Percentiles rank a stretch among this genome's conserved stretches.
phyloP scores from a whole-genome alignment of 2,329 filamentous ascomycete genomes.

The Calonectria fujianensis region DNA sequence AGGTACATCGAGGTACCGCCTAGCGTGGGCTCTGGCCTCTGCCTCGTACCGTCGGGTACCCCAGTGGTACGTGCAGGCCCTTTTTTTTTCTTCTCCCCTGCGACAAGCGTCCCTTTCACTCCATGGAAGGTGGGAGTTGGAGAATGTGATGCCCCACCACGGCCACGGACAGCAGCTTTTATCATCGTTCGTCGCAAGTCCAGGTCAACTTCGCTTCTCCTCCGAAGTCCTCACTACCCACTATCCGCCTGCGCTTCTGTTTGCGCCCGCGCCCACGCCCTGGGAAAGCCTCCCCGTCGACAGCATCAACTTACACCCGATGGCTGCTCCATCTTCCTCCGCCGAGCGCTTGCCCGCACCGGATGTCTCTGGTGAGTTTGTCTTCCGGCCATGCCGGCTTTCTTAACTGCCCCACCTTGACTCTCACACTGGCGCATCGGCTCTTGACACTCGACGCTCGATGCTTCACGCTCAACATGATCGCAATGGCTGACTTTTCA shows the following conservation, averaged over 20 bases:
- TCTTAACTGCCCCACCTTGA: conserved; percentile 53
- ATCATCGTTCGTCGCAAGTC: conserved; percentile 55
- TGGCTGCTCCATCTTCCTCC: conserved; percentile 48
- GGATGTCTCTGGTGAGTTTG: conserved; percentile 53
- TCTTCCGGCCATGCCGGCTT: conserved; percentile 52
- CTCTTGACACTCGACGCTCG: conserved; percentile 34
- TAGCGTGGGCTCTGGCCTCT: conserved; percentile 31
- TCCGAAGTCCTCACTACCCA: conserved; percentile 45
- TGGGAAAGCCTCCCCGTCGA: conserved; percentile 39
- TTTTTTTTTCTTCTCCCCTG: conserved; percentile 27
- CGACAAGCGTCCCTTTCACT: conserved; percentile 33
- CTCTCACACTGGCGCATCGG: conserved; percentile 40
- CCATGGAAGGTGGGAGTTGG: conserved; percentile 21
- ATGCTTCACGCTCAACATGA: conserved; percentile 33
- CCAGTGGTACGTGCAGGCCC: conserved; percentile 32
- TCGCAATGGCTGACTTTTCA: conserved; percentile 49
- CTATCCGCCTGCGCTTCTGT: conserved; percentile 39
- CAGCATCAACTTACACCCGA: conserved; percentile 42
- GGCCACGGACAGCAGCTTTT: conserved; percentile 49
- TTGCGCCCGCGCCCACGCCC: conserved; percentile 41
- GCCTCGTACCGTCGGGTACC: conserved; percentile 29
- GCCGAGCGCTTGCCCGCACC: conserved; percentile 46
- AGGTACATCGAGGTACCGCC: conserved; percentile 29
- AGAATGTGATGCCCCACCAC: conserved; percentile 55
- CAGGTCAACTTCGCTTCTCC: conserved; percentile 49